phyloP scores from a whole-genome alignment of 495 filamentous ascomycete genomes.

The Tirmania nivea region DNA sequence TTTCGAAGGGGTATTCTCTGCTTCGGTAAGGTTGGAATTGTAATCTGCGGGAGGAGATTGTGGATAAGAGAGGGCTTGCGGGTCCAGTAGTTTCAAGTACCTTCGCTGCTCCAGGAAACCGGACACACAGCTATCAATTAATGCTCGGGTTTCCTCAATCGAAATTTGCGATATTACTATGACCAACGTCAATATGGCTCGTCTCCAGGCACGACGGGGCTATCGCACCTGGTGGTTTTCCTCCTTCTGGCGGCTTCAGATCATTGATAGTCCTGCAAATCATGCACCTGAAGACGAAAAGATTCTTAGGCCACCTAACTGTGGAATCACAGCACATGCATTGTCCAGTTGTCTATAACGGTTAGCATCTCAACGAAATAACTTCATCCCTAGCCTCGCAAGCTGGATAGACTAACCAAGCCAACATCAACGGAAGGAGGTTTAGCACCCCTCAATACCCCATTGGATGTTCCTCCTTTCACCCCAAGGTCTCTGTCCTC shows the following conservation, averaged over 20 bases:
- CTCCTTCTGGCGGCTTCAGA: constrained; percentile 28
- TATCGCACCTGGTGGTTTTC: not conserved
- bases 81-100: not conserved
- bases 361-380: too few species aligned
- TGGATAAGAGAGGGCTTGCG: too few species aligned
- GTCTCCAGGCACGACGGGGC: not conserved
- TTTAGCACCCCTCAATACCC: not conserved
- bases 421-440: too few species aligned
- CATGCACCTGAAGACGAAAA: constrained; percentile 61
- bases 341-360: constrained; percentile 34
- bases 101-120: not conserved
- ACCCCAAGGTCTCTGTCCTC: constrained; percentile 9
- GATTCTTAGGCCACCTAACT: constrained; percentile 59
- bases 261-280: constrained; percentile 78
- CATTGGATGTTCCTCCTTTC: not conserved
- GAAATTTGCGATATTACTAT: not conserved
- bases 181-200: too few species aligned
- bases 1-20: too few species aligned
- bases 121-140: not conserved
- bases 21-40: too few species aligned
- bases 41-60: too few species aligned
- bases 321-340: constrained; percentile 67
- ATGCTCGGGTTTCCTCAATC: not conserved
- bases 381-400: too few species aligned
- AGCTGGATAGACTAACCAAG: too few species aligned